Evolutionary conservation across 495 filamentous ascomycete species (phyloP).

Genomic region (Podospora pseudopauciseta): DNA sequence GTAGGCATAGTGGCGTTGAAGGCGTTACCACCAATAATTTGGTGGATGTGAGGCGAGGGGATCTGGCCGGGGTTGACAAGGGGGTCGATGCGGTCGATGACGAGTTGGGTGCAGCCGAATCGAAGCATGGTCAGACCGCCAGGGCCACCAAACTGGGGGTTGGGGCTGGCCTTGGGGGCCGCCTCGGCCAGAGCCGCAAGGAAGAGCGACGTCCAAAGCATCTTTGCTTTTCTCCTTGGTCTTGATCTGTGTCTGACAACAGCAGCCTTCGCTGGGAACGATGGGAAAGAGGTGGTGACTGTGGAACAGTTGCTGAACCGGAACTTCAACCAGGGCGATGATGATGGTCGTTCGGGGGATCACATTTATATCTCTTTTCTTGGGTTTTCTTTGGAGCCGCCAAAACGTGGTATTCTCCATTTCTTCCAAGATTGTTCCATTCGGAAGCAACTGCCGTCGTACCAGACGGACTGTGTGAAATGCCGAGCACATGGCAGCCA

Average conservation of each 20-base stretch:
- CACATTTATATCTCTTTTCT: not conserved
- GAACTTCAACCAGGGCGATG: not conserved
- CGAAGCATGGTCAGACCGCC: slow-evolving; percentile 43
- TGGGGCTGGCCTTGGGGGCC: slow-evolving; percentile 22
- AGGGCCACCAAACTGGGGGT: slow-evolving; percentile 30
- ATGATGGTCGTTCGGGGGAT: not conserved
- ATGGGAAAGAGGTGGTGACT: slow-evolving; percentile 1
- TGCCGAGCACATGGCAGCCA: slow-evolving; percentile 27
- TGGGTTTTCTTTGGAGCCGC: not conserved
- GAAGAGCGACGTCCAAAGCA: slow-evolving; percentile 39
- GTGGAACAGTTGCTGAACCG: slow-evolving; percentile 11
- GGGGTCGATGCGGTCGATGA: slow-evolving; percentile 45
- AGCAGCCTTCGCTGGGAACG: slow-evolving; percentile 1
- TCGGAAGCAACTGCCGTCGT: slow-evolving; percentile 25
- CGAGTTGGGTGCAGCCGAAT: slow-evolving; percentile 44
- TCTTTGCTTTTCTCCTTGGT: slow-evolving; percentile 8
- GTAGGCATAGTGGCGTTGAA: slow-evolving; percentile 46
- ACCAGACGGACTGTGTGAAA: slow-evolving; percentile 9
- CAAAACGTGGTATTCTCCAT: not conserved
- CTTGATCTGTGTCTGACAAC: not conserved
- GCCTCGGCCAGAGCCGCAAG: slow-evolving; percentile 38
- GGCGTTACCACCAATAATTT: slow-evolving; percentile 44
- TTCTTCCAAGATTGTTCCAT: slow-evolving; percentile 1
- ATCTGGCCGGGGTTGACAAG: slow-evolving; percentile 41
- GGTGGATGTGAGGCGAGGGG: slow-evolving; percentile 41